Conservation (phyloP, 1,284 basidiomycete species). For the Xanthoconium separans region DNA sequence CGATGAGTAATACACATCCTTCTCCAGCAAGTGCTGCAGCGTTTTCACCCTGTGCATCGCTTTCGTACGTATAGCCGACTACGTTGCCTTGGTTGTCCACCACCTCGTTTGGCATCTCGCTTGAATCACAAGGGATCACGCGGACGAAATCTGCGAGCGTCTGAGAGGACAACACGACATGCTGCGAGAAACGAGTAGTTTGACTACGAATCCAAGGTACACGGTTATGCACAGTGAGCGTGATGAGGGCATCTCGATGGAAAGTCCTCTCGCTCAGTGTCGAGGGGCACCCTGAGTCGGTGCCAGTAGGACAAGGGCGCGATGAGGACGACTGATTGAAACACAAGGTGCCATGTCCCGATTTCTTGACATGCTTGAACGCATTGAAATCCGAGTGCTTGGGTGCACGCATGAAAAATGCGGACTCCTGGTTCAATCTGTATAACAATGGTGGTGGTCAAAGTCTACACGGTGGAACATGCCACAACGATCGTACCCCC, state of each 20-base stretch:
- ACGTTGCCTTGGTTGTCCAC: slow-evolving; percentile 35
- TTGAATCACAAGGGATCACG: slow-evolving; percentile 62
- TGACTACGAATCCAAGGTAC: slow-evolving; percentile 60
- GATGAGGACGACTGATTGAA: slow-evolving; percentile 15
- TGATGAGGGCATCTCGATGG: slow-evolving; percentile 49
- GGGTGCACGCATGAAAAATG: slow-evolving; percentile 59
- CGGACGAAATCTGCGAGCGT: slow-evolving; percentile 64
- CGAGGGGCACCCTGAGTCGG: neutral
- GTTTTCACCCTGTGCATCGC: slow-evolving; percentile 16
- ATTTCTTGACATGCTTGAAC: slow-evolving; percentile 39
- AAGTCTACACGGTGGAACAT: neutral
- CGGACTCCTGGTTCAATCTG: slow-evolving; percentile 54
- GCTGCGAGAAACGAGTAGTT: slow-evolving; percentile 63
- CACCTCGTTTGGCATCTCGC: slow-evolving; percentile 48
- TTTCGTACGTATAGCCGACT: slow-evolving; percentile 34
- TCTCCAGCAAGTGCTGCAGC: slow-evolving; percentile 8
- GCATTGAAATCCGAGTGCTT: slow-evolving; percentile 67
- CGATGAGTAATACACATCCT: slow-evolving; percentile 58
- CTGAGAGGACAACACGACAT: slow-evolving; percentile 66
- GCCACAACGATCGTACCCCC: slow-evolving; percentile 44
- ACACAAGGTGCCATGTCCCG: slow-evolving; percentile 18
- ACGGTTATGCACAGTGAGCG: slow-evolving; percentile 57
- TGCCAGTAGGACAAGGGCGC: neutral
- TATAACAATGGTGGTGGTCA: neutral
- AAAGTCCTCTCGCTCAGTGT: slow-evolving; percentile 8